Evolutionary conservation across 2,329 filamentous ascomycete genomes (phyloP).

Genomic region (Monilinia polystroma): DNA sequence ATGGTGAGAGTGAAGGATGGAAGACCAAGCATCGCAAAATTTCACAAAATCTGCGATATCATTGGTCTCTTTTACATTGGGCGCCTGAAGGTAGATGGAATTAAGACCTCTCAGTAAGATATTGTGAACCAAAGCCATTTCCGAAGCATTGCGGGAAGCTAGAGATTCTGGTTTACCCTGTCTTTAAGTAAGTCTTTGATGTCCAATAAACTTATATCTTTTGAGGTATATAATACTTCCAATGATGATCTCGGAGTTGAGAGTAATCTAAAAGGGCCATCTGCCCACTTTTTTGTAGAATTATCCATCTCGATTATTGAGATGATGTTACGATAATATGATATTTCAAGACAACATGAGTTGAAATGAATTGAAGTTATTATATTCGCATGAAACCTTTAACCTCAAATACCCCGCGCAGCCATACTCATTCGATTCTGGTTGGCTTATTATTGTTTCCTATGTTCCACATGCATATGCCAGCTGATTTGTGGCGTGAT

Average conservation of each 20-base stretch:
- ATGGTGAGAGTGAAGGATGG: conserved; percentile 44
- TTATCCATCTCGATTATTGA: neutral
- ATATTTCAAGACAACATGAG: too few relatives aligned
- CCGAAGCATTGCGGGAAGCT: conserved; percentile 36
- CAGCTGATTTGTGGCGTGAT: conserved; percentile 22
- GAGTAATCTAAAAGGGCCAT: conserved; percentile 28
- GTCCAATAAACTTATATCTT: neutral
- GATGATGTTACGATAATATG: neutral
- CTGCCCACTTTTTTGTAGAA: conserved; percentile 24
- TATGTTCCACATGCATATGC: neutral
- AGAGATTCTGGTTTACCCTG: conserved; percentile 16
- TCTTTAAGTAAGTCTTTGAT: neutral
- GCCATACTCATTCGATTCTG: conserved; percentile 3
- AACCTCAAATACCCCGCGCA: neutral
- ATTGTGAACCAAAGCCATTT: conserved; percentile 43
- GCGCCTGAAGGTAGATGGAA: conserved; percentile 42
- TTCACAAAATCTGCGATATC: conserved; percentile 41
- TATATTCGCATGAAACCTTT: neutral
- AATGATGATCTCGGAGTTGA: conserved; percentile 20
- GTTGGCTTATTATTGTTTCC: conserved; percentile 6
- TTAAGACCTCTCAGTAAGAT: conserved; percentile 44
- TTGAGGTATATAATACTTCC: conserved; percentile 8
- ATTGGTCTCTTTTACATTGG: conserved; percentile 41
- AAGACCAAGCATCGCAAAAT: conserved; percentile 28
- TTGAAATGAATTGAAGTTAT: neutral